Evolutionary conservation across 202 grass and related monocot species (phyloP), one percentile per base, ranked within the genome.

Genomic region (Thinopyrum obtusiflorum): DNA sequence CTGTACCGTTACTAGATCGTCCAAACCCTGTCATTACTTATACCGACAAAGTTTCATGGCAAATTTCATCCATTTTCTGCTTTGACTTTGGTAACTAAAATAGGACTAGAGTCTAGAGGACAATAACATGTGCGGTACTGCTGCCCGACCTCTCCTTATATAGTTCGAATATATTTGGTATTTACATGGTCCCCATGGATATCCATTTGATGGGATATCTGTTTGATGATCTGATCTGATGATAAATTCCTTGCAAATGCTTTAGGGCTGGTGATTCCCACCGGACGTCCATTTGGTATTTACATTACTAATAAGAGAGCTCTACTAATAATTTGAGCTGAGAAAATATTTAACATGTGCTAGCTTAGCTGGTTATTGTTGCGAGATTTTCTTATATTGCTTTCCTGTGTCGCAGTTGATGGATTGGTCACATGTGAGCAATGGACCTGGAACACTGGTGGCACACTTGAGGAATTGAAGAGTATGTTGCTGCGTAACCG

Each of bases 371-470:
- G 61, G 27, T 71, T 20, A 33, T 64, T 1, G 1, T 64, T 14
- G 9, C n/a, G 5, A 61, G 9, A 76, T 69, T 32, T 87, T 89
- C 68, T 86, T 89, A 79, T 80, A 78, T 84, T 86, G 27, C 65
- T 66, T 81, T 77, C 49, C 6, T 29, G 9, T 89, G 59, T 7
- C 68, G 53, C 90, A 94, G 93, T 94, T 65, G 93, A 94, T 87
- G 93, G 87, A 72, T 83, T 89, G 79, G 29, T 88, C 28, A 87
- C 88, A 75, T 95, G 93, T 78, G 93, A 94, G 68, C 86, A 94
- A 81, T 97, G 94, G 90, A 69, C 84, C 65, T 44, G 82, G 29
- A 89, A 88, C 20, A 63, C 87, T 49, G 86, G 78, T 21, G 46
- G 65, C 12, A 32, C 21, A 23, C 69, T 80, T 6, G 82, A 89